These are phyloP conservation scores for Pseudomassariella vexata DNA, from an alignment of 2,329 filamentous ascomycete genomes.

Conservation along the genomic window DNA sequence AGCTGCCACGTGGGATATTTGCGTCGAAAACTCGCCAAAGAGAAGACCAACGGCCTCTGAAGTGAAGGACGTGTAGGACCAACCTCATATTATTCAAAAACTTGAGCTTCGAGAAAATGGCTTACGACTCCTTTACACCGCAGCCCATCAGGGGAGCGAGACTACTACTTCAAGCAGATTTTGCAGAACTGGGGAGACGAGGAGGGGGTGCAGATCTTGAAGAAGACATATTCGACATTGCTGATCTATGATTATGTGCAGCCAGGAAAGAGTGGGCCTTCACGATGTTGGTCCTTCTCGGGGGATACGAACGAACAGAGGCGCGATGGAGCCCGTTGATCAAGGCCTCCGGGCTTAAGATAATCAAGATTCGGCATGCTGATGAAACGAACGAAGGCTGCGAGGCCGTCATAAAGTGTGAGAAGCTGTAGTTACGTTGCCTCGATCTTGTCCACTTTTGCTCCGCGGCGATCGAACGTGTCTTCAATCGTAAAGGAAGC, in stretches of 20 bases:
- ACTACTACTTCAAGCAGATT: slow-evolving; percentile 5
- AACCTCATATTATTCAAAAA: slow-evolving; percentile 1
- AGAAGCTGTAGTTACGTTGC: no score
- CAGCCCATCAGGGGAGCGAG: slow-evolving; percentile 1
- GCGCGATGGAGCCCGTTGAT: neutral
- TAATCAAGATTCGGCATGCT: slow-evolving; percentile 1
- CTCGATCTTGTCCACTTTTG: no score
- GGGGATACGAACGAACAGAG: neutral
- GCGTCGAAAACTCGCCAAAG: slow-evolving; percentile 1
- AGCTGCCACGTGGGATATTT: slow-evolving; percentile 1
- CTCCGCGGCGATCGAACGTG: no score
- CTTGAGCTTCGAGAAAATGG: slow-evolving; percentile 3
- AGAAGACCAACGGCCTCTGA: neutral
- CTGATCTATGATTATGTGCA: slow-evolving; percentile 1
- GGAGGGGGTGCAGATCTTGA: neutral
- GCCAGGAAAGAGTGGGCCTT: slow-evolving; percentile 1
- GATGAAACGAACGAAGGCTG: slow-evolving; percentile 3
- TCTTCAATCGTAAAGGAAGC: no score
- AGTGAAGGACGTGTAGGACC: neutral
- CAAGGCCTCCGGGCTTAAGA: neutral
- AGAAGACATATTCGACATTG: neutral
- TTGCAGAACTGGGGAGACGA: slow-evolving; percentile 2
- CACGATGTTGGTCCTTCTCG: slow-evolving; percentile 1
- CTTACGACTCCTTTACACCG: slow-evolving; percentile 3
- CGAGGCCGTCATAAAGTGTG: slow-evolving; percentile 1